phyloP scores from a whole-genome alignment of 1,284 basidiomycete genomes.

The Ustilago lituana region DNA sequence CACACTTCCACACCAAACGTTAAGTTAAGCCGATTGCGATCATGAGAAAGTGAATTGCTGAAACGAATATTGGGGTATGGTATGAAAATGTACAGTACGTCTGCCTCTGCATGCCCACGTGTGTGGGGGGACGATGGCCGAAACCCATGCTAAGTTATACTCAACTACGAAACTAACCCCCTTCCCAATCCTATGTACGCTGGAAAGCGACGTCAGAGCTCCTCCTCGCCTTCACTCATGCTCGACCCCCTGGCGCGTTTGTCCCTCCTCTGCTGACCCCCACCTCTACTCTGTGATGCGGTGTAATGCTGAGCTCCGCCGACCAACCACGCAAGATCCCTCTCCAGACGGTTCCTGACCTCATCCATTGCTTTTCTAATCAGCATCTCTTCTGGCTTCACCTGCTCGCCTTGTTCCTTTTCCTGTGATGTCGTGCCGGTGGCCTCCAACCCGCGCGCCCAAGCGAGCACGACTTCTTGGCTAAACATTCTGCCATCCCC shows the following conservation, averaged over 20 bases:
- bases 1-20: too few species aligned
- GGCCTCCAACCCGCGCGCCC: constrained; percentile 50
- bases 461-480: constrained; percentile 55
- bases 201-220: too few species aligned
- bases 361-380: constrained; percentile 52
- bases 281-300: constrained; percentile 1
- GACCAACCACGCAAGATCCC: constrained; percentile 57
- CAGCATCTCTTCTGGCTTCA: constrained; percentile 36
- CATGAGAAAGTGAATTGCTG: too few species aligned
- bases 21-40: background rate
- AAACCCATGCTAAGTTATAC: too few species aligned
- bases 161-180: too few species aligned
- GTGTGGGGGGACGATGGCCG: too few species aligned
- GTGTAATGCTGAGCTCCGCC: constrained; percentile 17
- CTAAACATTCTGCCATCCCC: constrained; percentile 62
- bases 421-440: constrained; percentile 5
- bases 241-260: constrained; percentile 26
- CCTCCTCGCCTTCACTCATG: constrained; percentile 46
- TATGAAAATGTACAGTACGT: too few species aligned
- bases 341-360: constrained; percentile 43
- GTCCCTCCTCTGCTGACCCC: constrained; percentile 17
- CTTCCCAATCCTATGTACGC: too few species aligned
- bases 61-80: too few species aligned
- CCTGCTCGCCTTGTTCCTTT: constrained; percentile 7
- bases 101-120: too few species aligned